Evolutionary conservation across 495 filamentous ascomycete species (phyloP).

Genomic region (Aspergillus diversus): DNA sequence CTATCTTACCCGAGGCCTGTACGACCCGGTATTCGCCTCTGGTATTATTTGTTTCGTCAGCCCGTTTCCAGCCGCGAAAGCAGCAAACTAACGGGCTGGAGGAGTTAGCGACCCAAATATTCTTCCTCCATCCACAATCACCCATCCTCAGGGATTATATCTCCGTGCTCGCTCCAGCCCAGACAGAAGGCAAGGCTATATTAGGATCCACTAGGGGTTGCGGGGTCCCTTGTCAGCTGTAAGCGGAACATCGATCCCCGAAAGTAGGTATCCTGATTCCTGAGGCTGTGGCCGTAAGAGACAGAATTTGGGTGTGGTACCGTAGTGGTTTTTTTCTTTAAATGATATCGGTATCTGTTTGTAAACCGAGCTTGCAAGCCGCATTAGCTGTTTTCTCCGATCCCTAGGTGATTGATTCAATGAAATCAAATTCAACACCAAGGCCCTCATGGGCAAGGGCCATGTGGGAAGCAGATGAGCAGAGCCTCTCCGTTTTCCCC

Average conservation of each 20-base stretch:
- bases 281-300: neutral
- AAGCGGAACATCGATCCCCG: slow-evolving; percentile 1
- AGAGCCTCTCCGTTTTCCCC: slow-evolving; percentile 17
- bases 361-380: too few species aligned
- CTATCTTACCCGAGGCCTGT: slow-evolving; percentile 33
- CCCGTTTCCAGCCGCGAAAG: slow-evolving; percentile 21
- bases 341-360: too few species aligned
- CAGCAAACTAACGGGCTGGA: slow-evolving; percentile 6
- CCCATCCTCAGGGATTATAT: neutral
- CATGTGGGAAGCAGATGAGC: slow-evolving; percentile 12
- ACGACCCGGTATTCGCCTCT: slow-evolving; percentile 19
- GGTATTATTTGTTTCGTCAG: slow-evolving; percentile 23
- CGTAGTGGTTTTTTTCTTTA: too few species aligned
- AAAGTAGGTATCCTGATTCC: neutral
- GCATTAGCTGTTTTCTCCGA: neutral
- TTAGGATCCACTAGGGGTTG: slow-evolving; percentile 14
- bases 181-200: slow-evolving; percentile 1
- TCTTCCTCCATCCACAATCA: neutral
- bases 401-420: neutral
- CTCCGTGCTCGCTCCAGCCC: slow-evolving; percentile 2
- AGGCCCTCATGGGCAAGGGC: slow-evolving; percentile 12
- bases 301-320: neutral
- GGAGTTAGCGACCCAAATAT: slow-evolving; percentile 18
- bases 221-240: slow-evolving; percentile 18
- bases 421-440: slow-evolving; percentile 8